Evolutionary conservation across 2,329 filamentous ascomycete species (phyloP), one percentile per base, ranked within the genome.

Genomic region (Fusarium subtropicale): DNA sequence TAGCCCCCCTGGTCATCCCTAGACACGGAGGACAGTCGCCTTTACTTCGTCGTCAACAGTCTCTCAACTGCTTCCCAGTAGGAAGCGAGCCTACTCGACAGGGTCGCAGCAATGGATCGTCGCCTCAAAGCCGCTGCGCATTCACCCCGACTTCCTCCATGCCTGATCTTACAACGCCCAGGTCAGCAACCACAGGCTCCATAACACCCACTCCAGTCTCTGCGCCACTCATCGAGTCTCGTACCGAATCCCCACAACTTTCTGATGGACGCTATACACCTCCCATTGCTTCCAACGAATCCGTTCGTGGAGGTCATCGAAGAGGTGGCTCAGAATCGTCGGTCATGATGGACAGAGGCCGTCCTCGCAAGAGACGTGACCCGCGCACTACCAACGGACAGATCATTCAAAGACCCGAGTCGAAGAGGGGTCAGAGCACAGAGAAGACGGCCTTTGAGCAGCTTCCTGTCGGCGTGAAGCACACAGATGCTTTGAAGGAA

Each of bases 371-470:
- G 77, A 81, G 86, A 55, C 74, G 74, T 15, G 85, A 87, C 26
- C 76, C 76, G 18, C 78, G 77, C n/a, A 71, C 73, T 55, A 81
- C 81, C 62, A 80, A 79, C 31, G 77, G 77, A 10, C 74, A 74
- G 2, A 74, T 77, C 20, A 72, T 79, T 11, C 82, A 82, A 68
- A 77, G 80, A 45, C 75, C 75, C 12, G 79, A 76, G 3, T 82
- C 82, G 3, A 85, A 83, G 76, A 79, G 80, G 54, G 82, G 81
- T 73, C 79, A 80, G 70, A 85, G 82, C 65, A 80, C 83, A 3
- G 88, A 90, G 72, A 82, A 86, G 50, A 82, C 82, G 28, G 87
- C 86, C 0, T 90, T 90, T 62, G 87, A 90, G 74, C 80, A 82
- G 48, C 80, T 91, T n/a, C 90, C 89, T 0, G 82, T 82, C 56